A percentile compares a stretch with the other conserved stretches of the same genome.
phyloP scores from a whole-genome alignment of 306 rosid genomes.

The Sindora glabra region DNA sequence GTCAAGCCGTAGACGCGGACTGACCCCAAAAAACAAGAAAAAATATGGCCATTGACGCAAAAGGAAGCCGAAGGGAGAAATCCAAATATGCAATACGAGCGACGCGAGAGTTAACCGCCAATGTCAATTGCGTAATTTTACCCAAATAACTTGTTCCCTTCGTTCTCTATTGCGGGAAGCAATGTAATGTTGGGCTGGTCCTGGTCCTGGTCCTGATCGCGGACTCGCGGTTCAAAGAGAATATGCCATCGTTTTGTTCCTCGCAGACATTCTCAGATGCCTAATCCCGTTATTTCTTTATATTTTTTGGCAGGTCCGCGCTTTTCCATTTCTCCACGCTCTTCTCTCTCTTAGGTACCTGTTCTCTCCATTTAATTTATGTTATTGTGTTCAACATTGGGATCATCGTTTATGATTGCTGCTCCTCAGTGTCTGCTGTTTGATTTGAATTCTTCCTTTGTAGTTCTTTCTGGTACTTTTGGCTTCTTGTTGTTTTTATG shows the following conservation, averaged over 20 bases:
- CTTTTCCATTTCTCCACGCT: background rate
- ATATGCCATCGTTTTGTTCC: slow-evolving; percentile 42
- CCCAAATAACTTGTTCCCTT: background rate
- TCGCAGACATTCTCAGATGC: slow-evolving; percentile 45
- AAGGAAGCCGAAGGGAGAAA: too few relatives aligned
- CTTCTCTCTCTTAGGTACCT: background rate
- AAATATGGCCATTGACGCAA: too few relatives aligned
- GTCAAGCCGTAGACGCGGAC: too few relatives aligned
- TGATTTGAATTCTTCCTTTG: background rate
- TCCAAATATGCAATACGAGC: too few relatives aligned
- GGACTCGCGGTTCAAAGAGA: slow-evolving; percentile 3
- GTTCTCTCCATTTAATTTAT: background rate
- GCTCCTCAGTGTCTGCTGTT: background rate
- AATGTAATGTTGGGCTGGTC: background rate
- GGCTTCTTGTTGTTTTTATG: background rate
- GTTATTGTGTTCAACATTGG: background rate
- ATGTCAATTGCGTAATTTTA: background rate
- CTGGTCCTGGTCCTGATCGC: too few relatives aligned
- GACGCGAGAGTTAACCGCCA: background rate
- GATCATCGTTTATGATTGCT: background rate
- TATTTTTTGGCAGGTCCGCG: slow-evolving; percentile 12
- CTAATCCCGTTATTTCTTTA: slow-evolving; percentile 7
- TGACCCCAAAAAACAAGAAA: too few relatives aligned
- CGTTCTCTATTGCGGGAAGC: background rate
- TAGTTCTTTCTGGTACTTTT: background rate